Percentiles rank a stretch among this genome's conserved stretches.
Conservation (phyloP, 164 flowering plant genomes). For the Vitis riparia region DNA sequence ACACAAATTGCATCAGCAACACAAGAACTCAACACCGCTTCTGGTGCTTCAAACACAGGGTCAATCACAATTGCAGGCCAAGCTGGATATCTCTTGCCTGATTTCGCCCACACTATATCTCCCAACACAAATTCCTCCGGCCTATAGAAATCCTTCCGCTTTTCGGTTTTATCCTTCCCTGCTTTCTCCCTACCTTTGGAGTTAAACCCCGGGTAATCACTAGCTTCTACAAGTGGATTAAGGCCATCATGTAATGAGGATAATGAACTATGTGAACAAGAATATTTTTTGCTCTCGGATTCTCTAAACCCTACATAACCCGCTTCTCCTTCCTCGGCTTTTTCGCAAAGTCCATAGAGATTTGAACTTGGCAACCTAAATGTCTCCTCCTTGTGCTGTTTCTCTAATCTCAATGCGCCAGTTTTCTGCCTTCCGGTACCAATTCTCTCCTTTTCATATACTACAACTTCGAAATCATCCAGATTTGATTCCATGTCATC, state of each 20-base stretch:
- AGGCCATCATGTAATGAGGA: not conserved
- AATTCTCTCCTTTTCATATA: conserved; percentile 2
- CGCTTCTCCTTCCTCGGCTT: conserved; percentile 2
- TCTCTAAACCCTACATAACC: conserved; percentile 4
- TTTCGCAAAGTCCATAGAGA: not conserved
- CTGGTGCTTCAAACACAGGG: conserved; percentile 54
- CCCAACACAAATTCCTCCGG: conserved; percentile 48
- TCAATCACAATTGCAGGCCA: conserved; percentile 78
- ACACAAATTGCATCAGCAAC: conserved; percentile 59
- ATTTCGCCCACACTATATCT: conserved; percentile 69
- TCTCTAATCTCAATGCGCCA: not conserved
- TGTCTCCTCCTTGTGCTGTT: conserved; percentile 1
- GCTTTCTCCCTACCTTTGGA: conserved; percentile 6
- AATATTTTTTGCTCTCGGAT: conserved; percentile 9
- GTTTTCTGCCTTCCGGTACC: not conserved
- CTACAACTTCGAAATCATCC: conserved; percentile 20
- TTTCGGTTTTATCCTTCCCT: conserved; percentile 17
- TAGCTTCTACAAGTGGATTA: too few relatives aligned
- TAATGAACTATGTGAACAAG: conserved; percentile 8
- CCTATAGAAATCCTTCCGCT: conserved; percentile 32
- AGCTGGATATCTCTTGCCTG: conserved; percentile 59
- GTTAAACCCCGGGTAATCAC: not conserved
- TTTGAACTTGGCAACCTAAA: conserved; percentile 9
- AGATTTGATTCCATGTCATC: conserved; percentile 14
- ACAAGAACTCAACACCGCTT: conserved; percentile 40